Evolutionary conservation across 257 asterid species (phyloP), one percentile per base, ranked within the genome.

Genomic region (Vinca minor): DNA sequence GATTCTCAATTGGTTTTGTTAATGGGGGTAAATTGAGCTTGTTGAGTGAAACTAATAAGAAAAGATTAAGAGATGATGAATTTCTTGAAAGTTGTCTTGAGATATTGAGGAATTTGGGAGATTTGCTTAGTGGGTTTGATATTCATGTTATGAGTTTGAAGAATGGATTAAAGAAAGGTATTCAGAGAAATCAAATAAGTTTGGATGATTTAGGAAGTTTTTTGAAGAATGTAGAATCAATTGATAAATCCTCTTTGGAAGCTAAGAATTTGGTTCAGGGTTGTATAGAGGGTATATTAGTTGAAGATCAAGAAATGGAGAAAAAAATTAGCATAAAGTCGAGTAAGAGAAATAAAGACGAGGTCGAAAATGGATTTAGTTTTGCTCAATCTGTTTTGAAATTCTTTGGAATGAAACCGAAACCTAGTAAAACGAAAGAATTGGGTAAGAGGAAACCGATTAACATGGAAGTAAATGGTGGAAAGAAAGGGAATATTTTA

Each of bases 1-100:
- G 95, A 61, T 86, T 88, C 75, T 80, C 90, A 15, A 71, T 76
- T 66, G 96, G 98, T 17, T 63, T 80, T 73, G 82, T 84, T 59
- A 88, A 79, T 78, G 91, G 90, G 63, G 90, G 88, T 23, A 77
- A 80, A 11, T 68, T 67, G 77, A 83, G 75, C 56, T 67, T 58
- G 34, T 67, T 58, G 34, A 77, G 55, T 73, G 90, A 67, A 65
- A 71, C 54, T 42, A 76, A 77, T 42, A 80, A n/a, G n/a, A n/a
- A 65, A 60, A 77, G 55, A 59, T n/a, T 67, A 3, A 69, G 70
- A 31, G 91, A 80, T 55, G 89, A 80, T 55, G 89, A 80, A n/a
- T 63, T 60, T 47, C 54, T 71, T 36, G 73, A 73, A 47, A 73
- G 71, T 59, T 68, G 69, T 48, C 35, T 69, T 65, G 94, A 80